phyloP scores from a whole-genome alignment of 768 basidiomycete species.

The Macrolepiota dolichaula region DNA sequence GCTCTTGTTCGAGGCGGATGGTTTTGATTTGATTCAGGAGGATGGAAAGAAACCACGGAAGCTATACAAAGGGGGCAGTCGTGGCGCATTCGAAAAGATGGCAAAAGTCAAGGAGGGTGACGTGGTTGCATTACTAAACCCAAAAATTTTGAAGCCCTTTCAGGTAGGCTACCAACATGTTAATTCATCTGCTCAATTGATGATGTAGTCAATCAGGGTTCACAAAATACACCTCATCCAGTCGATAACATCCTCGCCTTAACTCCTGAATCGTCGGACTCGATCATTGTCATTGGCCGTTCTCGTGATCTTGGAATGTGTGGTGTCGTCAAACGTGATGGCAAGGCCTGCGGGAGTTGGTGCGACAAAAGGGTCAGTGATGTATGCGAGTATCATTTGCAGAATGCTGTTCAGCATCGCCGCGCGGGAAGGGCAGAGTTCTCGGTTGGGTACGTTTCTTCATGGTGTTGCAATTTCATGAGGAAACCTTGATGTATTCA shows the following conservation, averaged over 20 bases:
- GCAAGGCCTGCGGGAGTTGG: constrained; percentile 83
- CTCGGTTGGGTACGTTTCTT: constrained; percentile 60
- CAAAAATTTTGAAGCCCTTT: constrained; percentile 81
- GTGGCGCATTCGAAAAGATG: constrained; percentile 88
- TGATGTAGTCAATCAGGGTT: constrained; percentile 28
- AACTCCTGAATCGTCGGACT: constrained; percentile 77
- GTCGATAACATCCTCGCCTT: constrained; percentile 80
- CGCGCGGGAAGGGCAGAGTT: constrained; percentile 86
- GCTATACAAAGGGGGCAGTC: constrained; percentile 83
- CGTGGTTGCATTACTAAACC: constrained; percentile 88
- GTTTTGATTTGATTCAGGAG: constrained; percentile 54
- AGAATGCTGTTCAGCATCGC: constrained; percentile 70
- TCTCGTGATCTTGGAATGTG: constrained; percentile 88
- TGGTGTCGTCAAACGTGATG: constrained; percentile 70
- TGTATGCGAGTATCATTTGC: constrained; percentile 91
- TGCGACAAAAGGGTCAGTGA: constrained; percentile 85
- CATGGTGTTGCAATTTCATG: not conserved
- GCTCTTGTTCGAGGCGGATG: constrained; percentile 86
- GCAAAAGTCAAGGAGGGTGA: constrained; percentile 86
- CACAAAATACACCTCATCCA: constrained; percentile 65
- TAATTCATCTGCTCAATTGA: constrained; percentile 5
- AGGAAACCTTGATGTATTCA: not conserved
- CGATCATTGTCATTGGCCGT: constrained; percentile 84
- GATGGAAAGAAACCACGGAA: constrained; percentile 53
- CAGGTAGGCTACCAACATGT: constrained; percentile 46